Percentiles rank a stretch among this genome's conserved stretches.
Conservation (phyloP, 2,329 filamentous ascomycete genomes). For the Pseudogymnoascus sp. region DNA sequence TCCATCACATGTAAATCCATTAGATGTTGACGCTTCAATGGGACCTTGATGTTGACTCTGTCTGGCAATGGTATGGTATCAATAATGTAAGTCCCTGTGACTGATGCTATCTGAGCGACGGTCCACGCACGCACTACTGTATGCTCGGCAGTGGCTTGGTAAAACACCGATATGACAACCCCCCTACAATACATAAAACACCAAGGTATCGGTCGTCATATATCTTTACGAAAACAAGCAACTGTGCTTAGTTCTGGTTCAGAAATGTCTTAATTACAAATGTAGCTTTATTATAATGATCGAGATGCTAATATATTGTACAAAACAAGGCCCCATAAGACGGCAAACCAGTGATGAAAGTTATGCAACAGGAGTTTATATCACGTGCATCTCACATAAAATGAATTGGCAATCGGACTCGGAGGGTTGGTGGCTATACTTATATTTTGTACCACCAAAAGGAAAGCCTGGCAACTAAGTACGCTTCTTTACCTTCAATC, state of each 20-base stretch:
- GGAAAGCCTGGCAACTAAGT: not conserved
- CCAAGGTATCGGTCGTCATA: slow-evolving; percentile 7
- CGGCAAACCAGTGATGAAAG: not conserved
- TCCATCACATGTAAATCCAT: not conserved
- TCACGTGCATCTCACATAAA: not conserved
- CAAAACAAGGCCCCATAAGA: not conserved
- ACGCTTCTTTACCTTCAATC: not conserved
- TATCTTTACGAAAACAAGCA: not conserved
- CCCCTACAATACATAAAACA: slow-evolving; percentile 9
- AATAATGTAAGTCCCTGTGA: not conserved
- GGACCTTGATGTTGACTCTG: not conserved
- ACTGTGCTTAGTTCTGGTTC: not conserved
- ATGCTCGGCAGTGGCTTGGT: slow-evolving; percentile 6
- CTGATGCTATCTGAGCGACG: not conserved
- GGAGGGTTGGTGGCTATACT: not conserved
- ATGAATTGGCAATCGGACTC: not conserved
- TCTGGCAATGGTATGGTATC: slow-evolving; percentile 3
- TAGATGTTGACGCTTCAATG: slow-evolving; percentile 7
- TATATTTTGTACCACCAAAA: not conserved
- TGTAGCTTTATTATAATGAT: not conserved
- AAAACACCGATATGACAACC: slow-evolving; percentile 7
- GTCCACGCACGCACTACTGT: slow-evolving; percentile 9
- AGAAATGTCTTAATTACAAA: not conserved
- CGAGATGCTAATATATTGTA: not conserved
- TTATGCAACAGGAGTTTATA: not conserved